Base-by-base conservation (phyloP, 1,139 yeast genomes). In the Candida neerlandica region DNA sequence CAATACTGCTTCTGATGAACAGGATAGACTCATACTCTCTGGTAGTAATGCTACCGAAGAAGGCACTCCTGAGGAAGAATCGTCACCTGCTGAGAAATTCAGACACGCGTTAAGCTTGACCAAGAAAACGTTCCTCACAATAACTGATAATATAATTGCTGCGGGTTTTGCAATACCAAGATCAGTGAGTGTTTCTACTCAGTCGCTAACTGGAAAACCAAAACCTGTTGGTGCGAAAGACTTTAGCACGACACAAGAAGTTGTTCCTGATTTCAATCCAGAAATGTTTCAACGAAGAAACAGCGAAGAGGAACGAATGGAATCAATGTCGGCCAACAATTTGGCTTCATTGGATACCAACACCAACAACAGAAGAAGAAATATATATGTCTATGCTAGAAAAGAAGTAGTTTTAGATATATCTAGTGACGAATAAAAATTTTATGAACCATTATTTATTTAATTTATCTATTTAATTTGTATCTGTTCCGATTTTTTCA, bases 161-260 rank as follows among this genome's bases (percentile, higher is more conserved):
- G 79, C 81, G 37, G 85, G 84, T 19, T 68, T 82, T 59, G 83
- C 84, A n/a, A 77, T 80, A 15, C 84, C 85, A 0, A 58, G 84
- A 41, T 77, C 84, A 0, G 81, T 76, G 7, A 75, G 80, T 57
- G 76, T 65, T 0, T 62, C 73, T 3, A 61, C 71, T 0, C 66
- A 57, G 26, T 56, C 66, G 0, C 35, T 51, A 5, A 46, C 50
- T 45, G 29, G 41, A 34, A 37, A 49, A 35, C 26, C 33, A 11
- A 29, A 34, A 35, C 29, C 14, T 29, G 18, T n/a, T 9, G 27
- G 10, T 23, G 2, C 26, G 1, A 18, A 26, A 10, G n/a, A 23
- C 16, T 5, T n/a, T 7, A 14, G 14, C 19, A 12, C 16, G 7
- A 43, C 15, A 21, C 23, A 43, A 43, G 45, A 43, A 26, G 45